phyloP scores from a whole-genome alignment of 495 filamentous ascomycete species.

The Pyrenopolyporus hunteri region DNA sequence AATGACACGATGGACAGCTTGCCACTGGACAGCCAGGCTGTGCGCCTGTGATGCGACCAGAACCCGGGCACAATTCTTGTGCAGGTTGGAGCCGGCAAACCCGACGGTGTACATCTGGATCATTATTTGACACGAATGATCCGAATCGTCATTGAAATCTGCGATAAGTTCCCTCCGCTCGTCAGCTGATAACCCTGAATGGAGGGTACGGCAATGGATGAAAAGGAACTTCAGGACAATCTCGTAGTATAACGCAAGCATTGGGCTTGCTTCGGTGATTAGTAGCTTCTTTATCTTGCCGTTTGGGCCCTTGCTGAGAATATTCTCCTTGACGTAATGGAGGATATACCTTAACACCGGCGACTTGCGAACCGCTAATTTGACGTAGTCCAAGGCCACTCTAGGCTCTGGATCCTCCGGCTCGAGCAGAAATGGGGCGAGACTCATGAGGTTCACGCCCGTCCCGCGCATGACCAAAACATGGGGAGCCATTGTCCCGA shows the following conservation, averaged over 20 bases:
- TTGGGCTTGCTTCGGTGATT: slow-evolving; percentile 33
- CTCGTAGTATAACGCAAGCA: slow-evolving; percentile 40
- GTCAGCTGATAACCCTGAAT: slow-evolving; percentile 16
- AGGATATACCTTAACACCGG: slow-evolving; percentile 38
- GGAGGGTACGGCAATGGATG: slow-evolving; percentile 33
- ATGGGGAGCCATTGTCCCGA: slow-evolving; percentile 13
- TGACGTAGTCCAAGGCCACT: slow-evolving; percentile 26
- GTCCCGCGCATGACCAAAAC: slow-evolving; percentile 26
- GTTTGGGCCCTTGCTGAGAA: slow-evolving; percentile 4
- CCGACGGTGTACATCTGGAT: slow-evolving; percentile 41
- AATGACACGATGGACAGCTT: slow-evolving; percentile 38
- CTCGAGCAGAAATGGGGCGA: slow-evolving; percentile 22
- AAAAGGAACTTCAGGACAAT: slow-evolving; percentile 38
- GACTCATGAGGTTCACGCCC: slow-evolving; percentile 15
- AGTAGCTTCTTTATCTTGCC: slow-evolving; percentile 39
- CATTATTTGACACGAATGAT: slow-evolving; percentile 35
- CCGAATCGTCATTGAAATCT: slow-evolving; percentile 28
- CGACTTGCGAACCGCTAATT: slow-evolving; percentile 29
- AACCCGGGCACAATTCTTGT: slow-evolving; percentile 34
- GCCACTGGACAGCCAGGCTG: slow-evolving; percentile 35
- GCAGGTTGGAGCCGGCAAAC: slow-evolving; percentile 39
- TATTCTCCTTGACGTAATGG: slow-evolving; percentile 28
- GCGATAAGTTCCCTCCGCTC: slow-evolving; percentile 32
- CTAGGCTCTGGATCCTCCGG: background rate
- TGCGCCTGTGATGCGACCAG: slow-evolving; percentile 33